Evolutionary conservation across 2,329 filamentous ascomycete genomes (phyloP).

Genomic region (Thielaviopsis ethacetica): DNA sequence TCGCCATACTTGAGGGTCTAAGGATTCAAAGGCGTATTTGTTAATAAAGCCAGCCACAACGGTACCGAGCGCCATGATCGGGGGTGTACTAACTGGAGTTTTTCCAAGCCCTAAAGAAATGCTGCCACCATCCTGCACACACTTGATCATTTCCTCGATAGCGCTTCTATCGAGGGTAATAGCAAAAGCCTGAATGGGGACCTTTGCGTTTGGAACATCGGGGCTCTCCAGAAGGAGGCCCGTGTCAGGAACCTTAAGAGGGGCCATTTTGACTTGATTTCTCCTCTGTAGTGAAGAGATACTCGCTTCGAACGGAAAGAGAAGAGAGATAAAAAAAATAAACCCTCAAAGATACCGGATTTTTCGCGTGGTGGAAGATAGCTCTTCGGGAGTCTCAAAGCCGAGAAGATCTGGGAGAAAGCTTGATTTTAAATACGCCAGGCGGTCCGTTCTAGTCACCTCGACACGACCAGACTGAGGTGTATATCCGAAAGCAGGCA

Average conservation of each 20-base stretch:
- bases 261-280: slow-evolving; percentile 18
- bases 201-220: slow-evolving; percentile 24
- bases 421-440: too few relatives aligned
- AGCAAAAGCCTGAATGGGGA: slow-evolving; percentile 40
- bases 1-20: slow-evolving; percentile 40
- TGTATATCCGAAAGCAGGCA: too few relatives aligned
- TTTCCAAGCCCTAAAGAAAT: slow-evolving; percentile 41
- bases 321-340: not conserved
- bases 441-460: too few relatives aligned
- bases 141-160: slow-evolving; percentile 46
- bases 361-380: too few relatives aligned
- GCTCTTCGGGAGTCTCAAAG: too few relatives aligned
- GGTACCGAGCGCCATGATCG: not conserved
- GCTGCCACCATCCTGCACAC: slow-evolving; percentile 37
- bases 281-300: not conserved
- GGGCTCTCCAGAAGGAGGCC: slow-evolving; percentile 41
- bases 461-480: too few relatives aligned
- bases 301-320: not conserved
- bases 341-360: too few relatives aligned
- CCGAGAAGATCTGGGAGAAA: too few relatives aligned
- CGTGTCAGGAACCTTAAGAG: slow-evolving; percentile 38
- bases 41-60: not conserved
- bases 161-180: slow-evolving; percentile 40
- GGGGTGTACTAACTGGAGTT: slow-evolving; percentile 38
- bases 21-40: slow-evolving; percentile 6